These are phyloP conservation scores for Solanum dulcamara DNA, from an alignment of 257 asterid species.

Conservation along the genomic window DNA sequence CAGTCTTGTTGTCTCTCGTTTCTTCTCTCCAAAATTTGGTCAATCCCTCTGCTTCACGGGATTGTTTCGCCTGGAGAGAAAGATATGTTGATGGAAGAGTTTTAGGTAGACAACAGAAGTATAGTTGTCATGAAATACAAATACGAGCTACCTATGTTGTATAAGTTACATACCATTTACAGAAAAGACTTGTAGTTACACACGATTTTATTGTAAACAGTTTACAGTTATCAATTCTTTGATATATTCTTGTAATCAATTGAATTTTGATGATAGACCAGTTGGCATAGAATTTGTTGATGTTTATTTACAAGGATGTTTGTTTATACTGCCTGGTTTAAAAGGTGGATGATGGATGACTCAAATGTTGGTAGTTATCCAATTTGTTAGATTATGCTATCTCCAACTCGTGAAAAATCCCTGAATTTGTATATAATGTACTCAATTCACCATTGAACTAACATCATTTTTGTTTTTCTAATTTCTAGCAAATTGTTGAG, in stretches of 20 bases:
- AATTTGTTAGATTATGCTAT: too few species aligned
- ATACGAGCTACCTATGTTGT: neutral
- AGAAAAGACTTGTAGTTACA: neutral
- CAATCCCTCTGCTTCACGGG: neutral
- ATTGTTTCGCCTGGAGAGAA: neutral
- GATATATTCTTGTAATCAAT: conserved; percentile 1
- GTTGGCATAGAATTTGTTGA: neutral
- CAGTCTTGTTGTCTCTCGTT: neutral
- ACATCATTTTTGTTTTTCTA: neutral
- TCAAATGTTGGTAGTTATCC: too few species aligned
- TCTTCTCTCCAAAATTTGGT: neutral
- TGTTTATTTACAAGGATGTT: neutral
- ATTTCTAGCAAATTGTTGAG: neutral
- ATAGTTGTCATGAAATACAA: neutral
- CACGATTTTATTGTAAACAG: neutral
- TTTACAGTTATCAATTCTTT: neutral
- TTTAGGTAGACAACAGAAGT: neutral
- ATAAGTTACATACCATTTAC: neutral
- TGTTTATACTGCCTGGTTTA: neutral
- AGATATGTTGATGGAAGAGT: neutral
- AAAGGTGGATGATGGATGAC: too few species aligned
- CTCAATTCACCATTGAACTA: neutral
- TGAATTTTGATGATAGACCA: neutral
- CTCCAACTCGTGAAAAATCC: too few species aligned
- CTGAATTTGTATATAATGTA: neutral